Evolutionary conservation across 495 filamentous ascomycete genomes (phyloP).

Genomic region (Aspergillus haitiensis): DNA sequence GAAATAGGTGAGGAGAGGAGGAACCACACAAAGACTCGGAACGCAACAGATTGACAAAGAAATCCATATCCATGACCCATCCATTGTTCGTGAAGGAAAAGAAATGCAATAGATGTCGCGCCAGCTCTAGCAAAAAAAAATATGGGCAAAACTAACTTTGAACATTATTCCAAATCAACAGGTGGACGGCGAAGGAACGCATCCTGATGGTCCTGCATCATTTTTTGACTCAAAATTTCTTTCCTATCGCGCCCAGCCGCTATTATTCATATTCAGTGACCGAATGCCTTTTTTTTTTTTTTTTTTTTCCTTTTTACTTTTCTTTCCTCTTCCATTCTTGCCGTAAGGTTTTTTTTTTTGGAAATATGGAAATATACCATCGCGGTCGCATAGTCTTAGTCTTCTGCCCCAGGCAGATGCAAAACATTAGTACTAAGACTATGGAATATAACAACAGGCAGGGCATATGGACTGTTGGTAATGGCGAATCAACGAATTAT

Average conservation of each 20-base stretch:
- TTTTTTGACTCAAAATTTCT: background rate
- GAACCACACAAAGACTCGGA: slow-evolving; percentile 21
- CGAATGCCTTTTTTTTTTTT: background rate
- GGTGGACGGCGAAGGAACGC: background rate
- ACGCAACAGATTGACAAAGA: slow-evolving; percentile 16
- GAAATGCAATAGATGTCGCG: slow-evolving; percentile 12
- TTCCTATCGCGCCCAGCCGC: background rate
- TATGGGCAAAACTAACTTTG: background rate
- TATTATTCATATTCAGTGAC: background rate
- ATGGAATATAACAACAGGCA: slow-evolving; percentile 13
- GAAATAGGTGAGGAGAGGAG: slow-evolving; percentile 25
- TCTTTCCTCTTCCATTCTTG: background rate
- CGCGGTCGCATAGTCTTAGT: background rate
- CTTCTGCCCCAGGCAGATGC: slow-evolving; percentile 19
- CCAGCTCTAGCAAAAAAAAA: slow-evolving; percentile 15
- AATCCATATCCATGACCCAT: slow-evolving; percentile 16
- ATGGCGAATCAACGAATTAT: slow-evolving; percentile 13
- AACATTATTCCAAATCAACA: background rate
- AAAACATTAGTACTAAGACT: slow-evolving; percentile 7
- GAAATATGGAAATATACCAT: background rate
- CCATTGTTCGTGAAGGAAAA: slow-evolving; percentile 2
- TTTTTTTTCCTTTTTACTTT: slow-evolving; percentile 1
- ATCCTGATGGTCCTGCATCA: background rate
- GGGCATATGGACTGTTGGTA: slow-evolving; percentile 7
- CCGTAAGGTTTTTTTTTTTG: no score